Evolutionary conservation across 2,329 filamentous ascomycete species (phyloP), one percentile per base, ranked within the genome.

Genomic region (Zasmidium cellare): DNA sequence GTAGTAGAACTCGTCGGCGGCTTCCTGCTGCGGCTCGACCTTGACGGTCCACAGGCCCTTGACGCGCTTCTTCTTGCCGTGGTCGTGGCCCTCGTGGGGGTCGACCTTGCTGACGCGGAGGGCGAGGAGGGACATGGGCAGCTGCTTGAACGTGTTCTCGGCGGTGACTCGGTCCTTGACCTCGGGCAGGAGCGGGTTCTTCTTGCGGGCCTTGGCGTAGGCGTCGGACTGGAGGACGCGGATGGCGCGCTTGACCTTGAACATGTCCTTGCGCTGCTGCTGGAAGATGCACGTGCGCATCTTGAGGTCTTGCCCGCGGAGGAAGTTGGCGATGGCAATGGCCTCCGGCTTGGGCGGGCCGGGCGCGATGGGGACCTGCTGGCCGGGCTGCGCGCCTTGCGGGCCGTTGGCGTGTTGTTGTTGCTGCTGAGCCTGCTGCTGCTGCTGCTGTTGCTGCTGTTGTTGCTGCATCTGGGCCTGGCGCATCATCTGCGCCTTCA

Each of bases 191-290:
- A 91, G 84, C 5, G 91, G 85, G 77, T 96, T 94, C 85, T 96
- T 96, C 74, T 88, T 88, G 71, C 88, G 79, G 58, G 91, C 91
- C 80, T 96, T 96, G 67, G 87, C 84, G 78, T 99, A 99, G 44
- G 89, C 92, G 51, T 91, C 89, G 20, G 92, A 94, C 75, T 96
- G 82, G 54, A 99, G 83, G 24, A 90, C 92, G 68, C 94, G 90
- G 61, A 99, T 88, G 44, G 94, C 94, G 73, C 94, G 91, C 83
- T 97, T 97, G 74, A 99, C 94, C 82, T 88, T 89, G 77, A 99
- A 97, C 90, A 99, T 96, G 65, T 99, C 93, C 78, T 96, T 97
- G 70, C 94, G 86, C 82, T 97, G 92, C 69, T 94, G 94, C 65
- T 97, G 92, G 65, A 97, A 84, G 64, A 99, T 96, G 74, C 90